phyloP scores from a whole-genome alignment of 345 rosid genomes.

The Aegle marmelos region DNA sequence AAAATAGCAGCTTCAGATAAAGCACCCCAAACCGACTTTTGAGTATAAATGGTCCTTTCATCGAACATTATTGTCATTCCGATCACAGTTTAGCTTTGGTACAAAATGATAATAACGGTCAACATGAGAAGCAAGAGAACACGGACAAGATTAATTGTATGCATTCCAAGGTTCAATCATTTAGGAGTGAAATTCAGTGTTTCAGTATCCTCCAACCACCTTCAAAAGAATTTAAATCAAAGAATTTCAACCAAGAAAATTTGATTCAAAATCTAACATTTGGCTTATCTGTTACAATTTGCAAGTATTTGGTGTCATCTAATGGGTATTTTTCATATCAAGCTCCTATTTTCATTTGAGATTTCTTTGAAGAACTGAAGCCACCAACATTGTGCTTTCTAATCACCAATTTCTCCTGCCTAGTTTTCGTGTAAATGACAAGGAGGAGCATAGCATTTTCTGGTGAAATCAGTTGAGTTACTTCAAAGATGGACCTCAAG shows the following conservation, averaged over 20 bases:
- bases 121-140: not conserved
- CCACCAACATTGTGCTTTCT: not conserved
- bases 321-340: not conserved
- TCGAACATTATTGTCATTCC: not conserved
- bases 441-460: not conserved
- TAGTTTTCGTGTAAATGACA: not conserved
- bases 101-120: not conserved
- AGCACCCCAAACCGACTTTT: not conserved
- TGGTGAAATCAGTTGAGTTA: not conserved
- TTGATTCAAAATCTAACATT: not conserved
- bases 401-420: not conserved
- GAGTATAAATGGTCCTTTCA: not conserved
- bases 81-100: not conserved
- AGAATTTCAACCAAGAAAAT: not conserved
- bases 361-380: not conserved
- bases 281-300: not conserved
- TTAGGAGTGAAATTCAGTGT: not conserved
- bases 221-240: not conserved
- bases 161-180: not conserved
- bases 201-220: not conserved
- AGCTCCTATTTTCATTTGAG: not conserved
- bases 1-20: not conserved
- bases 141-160: not conserved
- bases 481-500: not conserved
- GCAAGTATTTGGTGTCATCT: no score